Conservation (phyloP, 768 basidiomycete genomes). For the Collybiopsis confluens region DNA sequence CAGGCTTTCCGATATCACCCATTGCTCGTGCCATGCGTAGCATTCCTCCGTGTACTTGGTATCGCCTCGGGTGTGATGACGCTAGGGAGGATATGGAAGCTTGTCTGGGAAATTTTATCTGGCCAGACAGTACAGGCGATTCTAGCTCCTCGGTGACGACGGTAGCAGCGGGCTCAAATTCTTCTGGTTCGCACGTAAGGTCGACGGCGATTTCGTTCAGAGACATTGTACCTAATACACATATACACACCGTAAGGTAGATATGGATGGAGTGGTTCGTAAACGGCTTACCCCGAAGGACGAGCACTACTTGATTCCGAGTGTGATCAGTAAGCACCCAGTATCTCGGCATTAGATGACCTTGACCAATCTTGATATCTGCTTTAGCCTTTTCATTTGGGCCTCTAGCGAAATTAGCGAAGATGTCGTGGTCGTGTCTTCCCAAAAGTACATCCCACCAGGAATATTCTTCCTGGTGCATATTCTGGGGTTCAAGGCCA, state of each 20-base stretch:
- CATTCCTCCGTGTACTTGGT: slow-evolving; percentile 80
- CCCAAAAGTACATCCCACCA: slow-evolving; percentile 86
- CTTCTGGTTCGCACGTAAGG: slow-evolving; percentile 73
- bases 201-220: slow-evolving; percentile 85
- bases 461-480: slow-evolving; percentile 42
- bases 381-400: slow-evolving; percentile 22
- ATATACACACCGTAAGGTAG: not conserved
- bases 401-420: slow-evolving; percentile 52
- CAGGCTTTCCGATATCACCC: slow-evolving; percentile 73
- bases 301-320: slow-evolving; percentile 69
- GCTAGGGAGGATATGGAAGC: slow-evolving; percentile 11
- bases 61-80: slow-evolving; percentile 25
- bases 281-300: slow-evolving; percentile 50
- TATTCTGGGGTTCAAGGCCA: not conserved
- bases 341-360: slow-evolving; percentile 74
- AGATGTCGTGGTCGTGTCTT: slow-evolving; percentile 79
- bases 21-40: slow-evolving; percentile 73
- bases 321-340: slow-evolving; percentile 85
- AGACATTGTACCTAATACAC: slow-evolving; percentile 67
- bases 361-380: slow-evolving; percentile 49
- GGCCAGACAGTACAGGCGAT: slow-evolving; percentile 29
- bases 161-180: slow-evolving; percentile 53
- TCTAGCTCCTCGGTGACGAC: slow-evolving; percentile 19
- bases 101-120: slow-evolving; percentile 31
- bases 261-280: not conserved